These are phyloP conservation scores for Dillenia suffruticosa DNA, from an alignment of 164 flowering plant genomes.

Conservation along the genomic window DNA sequence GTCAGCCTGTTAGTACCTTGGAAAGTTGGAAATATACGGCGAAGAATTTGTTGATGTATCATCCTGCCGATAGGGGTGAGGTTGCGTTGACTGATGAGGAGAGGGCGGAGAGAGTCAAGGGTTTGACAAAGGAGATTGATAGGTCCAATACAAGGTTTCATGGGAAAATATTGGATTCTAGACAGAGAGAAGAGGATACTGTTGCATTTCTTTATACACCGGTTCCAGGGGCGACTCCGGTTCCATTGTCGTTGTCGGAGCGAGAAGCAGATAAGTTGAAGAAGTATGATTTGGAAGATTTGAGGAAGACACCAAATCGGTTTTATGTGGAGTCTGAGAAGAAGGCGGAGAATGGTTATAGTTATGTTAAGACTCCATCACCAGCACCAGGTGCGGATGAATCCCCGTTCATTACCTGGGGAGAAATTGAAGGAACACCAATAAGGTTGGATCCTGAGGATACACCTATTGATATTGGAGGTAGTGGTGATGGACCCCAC, in stretches of 20 bases:
- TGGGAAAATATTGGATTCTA: constrained; percentile 59
- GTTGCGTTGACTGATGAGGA: constrained; percentile 78
- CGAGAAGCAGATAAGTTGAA: constrained; percentile 58
- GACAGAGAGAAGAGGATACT: constrained; percentile 62
- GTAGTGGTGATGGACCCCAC: constrained; percentile 77
- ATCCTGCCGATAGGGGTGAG: constrained; percentile 71
- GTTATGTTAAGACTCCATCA: constrained; percentile 80
- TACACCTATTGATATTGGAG: constrained; percentile 74
- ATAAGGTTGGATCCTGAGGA: constrained; percentile 85
- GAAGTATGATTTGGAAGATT: constrained; percentile 88
- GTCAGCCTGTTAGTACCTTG: constrained; percentile 74
- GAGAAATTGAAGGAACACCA: constrained; percentile 96
- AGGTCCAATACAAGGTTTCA: constrained; percentile 62
- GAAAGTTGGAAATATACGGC: constrained; percentile 87
- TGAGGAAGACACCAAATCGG: constrained; percentile 75
- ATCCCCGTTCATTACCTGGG: constrained; percentile 97
- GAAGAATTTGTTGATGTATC: constrained; percentile 88
- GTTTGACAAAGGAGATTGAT: constrained; percentile 68
- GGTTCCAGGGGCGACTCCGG: constrained; percentile 71
- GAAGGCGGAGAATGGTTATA: constrained; percentile 77
- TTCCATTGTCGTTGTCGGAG: constrained; percentile 29
- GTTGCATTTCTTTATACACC: constrained; percentile 73
- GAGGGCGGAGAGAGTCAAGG: constrained; percentile 54
- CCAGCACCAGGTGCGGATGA: constrained; percentile 92
- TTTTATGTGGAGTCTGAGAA: constrained; percentile 74